phyloP scores from a whole-genome alignment of 306 rosid species.

The Lathyrus oleraceus region DNA sequence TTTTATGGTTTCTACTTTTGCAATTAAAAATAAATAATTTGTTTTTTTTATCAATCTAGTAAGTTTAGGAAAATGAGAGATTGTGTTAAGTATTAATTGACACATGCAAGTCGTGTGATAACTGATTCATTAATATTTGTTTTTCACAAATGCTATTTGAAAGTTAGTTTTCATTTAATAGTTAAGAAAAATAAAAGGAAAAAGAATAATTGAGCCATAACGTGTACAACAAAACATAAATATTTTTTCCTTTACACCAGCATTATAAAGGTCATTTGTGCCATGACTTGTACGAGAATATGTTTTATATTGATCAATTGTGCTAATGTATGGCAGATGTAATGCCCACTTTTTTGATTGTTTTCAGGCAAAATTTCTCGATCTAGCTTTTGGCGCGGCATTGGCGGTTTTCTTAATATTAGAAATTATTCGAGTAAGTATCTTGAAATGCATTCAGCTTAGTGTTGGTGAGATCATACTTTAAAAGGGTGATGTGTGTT shows the following conservation, averaged over 20 bases:
- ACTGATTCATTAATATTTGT: neutral
- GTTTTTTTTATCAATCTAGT: neutral
- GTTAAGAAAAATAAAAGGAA: slow-evolving; percentile 9
- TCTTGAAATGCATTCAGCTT: slow-evolving; percentile 27
- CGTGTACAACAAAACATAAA: neutral
- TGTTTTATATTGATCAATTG: slow-evolving; percentile 24
- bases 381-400: slow-evolving; percentile 91
- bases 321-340: slow-evolving; percentile 13
- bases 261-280: neutral
- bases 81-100: neutral
- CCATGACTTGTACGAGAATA: neutral
- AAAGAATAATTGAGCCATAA: slow-evolving; percentile 10
- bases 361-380: slow-evolving; percentile 89
- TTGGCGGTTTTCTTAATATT: slow-evolving; percentile 77
- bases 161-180: slow-evolving; percentile 1
- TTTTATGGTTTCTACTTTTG: neutral
- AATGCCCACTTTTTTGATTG: slow-evolving; percentile 40
- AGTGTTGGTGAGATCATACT: slow-evolving; percentile 24
- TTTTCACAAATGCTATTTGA: neutral
- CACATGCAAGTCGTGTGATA: neutral
- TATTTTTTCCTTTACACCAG: neutral
- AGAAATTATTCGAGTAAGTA: slow-evolving; percentile 90
- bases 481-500: neutral
- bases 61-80: slow-evolving; percentile 2
- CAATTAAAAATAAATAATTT: neutral